Percentiles rank a stretch among this genome's conserved stretches.
phyloP scores from a whole-genome alignment of 208 protist genomes.

The Wallacemonas rigidus region DNA sequence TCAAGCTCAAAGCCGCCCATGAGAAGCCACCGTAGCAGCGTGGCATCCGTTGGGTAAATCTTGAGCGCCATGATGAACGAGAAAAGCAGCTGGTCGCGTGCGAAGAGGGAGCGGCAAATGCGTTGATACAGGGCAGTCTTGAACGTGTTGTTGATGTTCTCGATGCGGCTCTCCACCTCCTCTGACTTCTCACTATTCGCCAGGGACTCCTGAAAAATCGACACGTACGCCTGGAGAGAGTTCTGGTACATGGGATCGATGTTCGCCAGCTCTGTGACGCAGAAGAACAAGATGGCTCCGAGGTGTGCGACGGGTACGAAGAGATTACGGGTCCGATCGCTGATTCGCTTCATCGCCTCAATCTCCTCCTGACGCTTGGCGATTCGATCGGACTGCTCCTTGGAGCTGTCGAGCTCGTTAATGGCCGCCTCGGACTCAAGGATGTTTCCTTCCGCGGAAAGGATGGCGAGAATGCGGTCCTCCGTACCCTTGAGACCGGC shows the following conservation, averaged over 20 bases:
- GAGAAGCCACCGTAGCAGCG: slow-evolving; percentile 91
- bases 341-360: slow-evolving; percentile 96
- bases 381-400: slow-evolving; percentile 95
- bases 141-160: slow-evolving; percentile 86
- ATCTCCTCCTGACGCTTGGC: slow-evolving; percentile 94
- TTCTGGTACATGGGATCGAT: slow-evolving; percentile 98
- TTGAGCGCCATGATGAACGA: slow-evolving; percentile 95
- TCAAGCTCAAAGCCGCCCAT: slow-evolving; percentile 85
- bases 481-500: slow-evolving; percentile 88
- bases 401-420: slow-evolving; percentile 93
- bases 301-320: slow-evolving; percentile 96
- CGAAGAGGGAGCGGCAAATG: slow-evolving; percentile 94
- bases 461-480: slow-evolving; percentile 91
- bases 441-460: slow-evolving; percentile 91
- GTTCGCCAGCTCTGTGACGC: slow-evolving; percentile 95
- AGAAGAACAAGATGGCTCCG: slow-evolving; percentile 97
- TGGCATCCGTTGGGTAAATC: slow-evolving; percentile 89
- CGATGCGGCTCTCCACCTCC: slow-evolving; percentile 79
- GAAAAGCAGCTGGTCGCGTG: slow-evolving; percentile 93
- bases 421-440: slow-evolving; percentile 96
- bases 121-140: slow-evolving; percentile 84
- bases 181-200: slow-evolving; percentile 75
- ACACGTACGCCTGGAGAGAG: slow-evolving; percentile 96
- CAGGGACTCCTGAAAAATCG: slow-evolving; percentile 94
- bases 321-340: slow-evolving; percentile 94